Base-by-base conservation (phyloP, 2,329 filamentous ascomycete genomes). In the Penicillium thymicola region DNA sequence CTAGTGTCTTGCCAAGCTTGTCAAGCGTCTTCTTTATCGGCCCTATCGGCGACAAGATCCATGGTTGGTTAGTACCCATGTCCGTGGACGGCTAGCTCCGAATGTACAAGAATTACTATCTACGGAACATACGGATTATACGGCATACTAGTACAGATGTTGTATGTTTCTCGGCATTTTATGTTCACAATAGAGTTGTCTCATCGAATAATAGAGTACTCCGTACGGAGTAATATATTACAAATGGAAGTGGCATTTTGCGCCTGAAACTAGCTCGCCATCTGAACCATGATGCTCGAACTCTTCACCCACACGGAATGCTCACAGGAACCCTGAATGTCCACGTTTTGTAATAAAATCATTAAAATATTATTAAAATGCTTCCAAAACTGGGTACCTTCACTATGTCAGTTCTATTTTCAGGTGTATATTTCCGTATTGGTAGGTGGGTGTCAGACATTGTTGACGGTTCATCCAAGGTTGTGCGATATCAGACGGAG, bases 331-430 rank as follows among this genome's bases (percentile, higher is more conserved):
- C 36, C 36, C 44, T 55, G 21, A 16, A 51, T 45, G 30, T 27
- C 37, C 50, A 40, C 37, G 28, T 38, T 51, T 28, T 5, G 52
- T 51, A 36, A 40, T 42, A 53, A 44, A 42, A 50, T 53, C 46
- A 53, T 55, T 52, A 46, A 57, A 56, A 53, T 59, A 60, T 60
- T 61, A 57, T 61, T 62, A 57, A 53, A 56, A 18, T 37, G 13
- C 34, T 32, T 32, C 25, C 6, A 41, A 54, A 54, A 38, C 34
- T 2, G 30, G 37, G 30, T 44, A 23, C 13, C 9, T 38, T 38
- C 1, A 21, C 41, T 18, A n/a, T 43, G 30, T 38, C 14, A 43
- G 6, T 55, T 51, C 53, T 44, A 55, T 55, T 55, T 55, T 54
- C 36, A 42, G 30, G 11, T 51, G 16, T 51, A 27, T 51, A 51